Conservation (phyloP, 257 asterid genomes). For the Fraxinus excelsior region DNA sequence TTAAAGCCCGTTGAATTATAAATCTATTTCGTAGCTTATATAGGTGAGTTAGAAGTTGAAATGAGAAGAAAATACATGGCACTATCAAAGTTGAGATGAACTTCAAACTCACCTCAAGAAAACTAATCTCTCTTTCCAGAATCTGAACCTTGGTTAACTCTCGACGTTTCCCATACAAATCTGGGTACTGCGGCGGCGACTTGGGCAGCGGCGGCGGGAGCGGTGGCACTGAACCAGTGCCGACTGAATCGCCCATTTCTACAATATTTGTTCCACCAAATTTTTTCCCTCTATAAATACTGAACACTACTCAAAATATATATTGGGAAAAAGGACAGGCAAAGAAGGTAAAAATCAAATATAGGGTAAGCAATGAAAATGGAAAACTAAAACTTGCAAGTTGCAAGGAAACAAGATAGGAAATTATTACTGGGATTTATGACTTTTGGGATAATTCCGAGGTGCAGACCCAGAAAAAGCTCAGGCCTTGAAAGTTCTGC, state of each 20-base stretch:
- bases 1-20: not conserved
- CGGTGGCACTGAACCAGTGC: slow-evolving; percentile 36
- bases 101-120: slow-evolving; percentile 61
- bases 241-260: slow-evolving; percentile 48
- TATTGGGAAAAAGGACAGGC: not conserved
- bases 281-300: not conserved
- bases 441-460: slow-evolving; percentile 43
- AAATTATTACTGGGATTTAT: slow-evolving; percentile 33
- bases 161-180: slow-evolving; percentile 85
- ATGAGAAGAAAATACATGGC: not conserved
- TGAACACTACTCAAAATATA: not conserved
- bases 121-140: slow-evolving; percentile 84
- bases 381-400: slow-evolving; percentile 20
- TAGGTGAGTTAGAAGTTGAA: not conserved
- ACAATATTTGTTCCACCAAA: slow-evolving; percentile 4
- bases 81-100: not conserved
- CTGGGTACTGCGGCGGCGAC: slow-evolving; percentile 90
- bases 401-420: not conserved
- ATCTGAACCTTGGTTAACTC: slow-evolving; percentile 73
- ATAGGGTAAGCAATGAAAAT: slow-evolving; percentile 17
- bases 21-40: not conserved
- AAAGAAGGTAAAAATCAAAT: not conserved
- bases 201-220: slow-evolving; percentile 89
- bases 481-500: slow-evolving; percentile 5
- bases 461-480: slow-evolving; percentile 34